A percentile compares a stretch with the other conserved stretches of the same genome.
Evolutionary conservation across 1,139 yeast species (phyloP).

Genomic region (Candida tropicalis): DNA sequence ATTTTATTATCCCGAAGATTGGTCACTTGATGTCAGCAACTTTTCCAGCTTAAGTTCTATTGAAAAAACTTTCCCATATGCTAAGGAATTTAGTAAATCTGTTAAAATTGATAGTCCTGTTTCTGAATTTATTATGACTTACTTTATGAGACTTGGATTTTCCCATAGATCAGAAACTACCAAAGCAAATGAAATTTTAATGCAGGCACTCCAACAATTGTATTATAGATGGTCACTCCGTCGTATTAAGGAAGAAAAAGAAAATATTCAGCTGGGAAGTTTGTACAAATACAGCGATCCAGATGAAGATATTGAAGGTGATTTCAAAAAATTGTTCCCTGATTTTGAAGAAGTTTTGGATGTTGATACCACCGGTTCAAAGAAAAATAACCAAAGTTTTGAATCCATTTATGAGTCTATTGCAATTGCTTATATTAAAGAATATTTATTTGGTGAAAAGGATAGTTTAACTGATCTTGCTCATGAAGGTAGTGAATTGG

Average conservation of each 20-base stretch:
- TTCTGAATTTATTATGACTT: slow-evolving; percentile 49
- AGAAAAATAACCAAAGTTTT: slow-evolving; percentile 24
- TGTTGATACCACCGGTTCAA: slow-evolving; percentile 21
- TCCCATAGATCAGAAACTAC: slow-evolving; percentile 22
- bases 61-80: slow-evolving; percentile 30
- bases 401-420: slow-evolving; percentile 33
- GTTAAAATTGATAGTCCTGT: slow-evolving; percentile 45
- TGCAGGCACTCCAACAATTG: slow-evolving; percentile 53
- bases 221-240: slow-evolving; percentile 84
- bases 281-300: slow-evolving; percentile 66
- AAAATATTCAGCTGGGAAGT: slow-evolving; percentile 59
- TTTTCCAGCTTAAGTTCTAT: slow-evolving; percentile 23
- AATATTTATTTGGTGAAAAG: slow-evolving; percentile 24
- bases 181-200: slow-evolving; percentile 9
- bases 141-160: slow-evolving; percentile 32
- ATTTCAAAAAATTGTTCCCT: slow-evolving; percentile 78
- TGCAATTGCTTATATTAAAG: slow-evolving; percentile 31
- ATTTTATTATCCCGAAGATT: slow-evolving; percentile 25
- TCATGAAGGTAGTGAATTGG: slow-evolving; percentile 44
- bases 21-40: slow-evolving; percentile 49
- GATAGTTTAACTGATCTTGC: slow-evolving; percentile 32
- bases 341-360: slow-evolving; percentile 74
- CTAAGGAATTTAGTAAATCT: slow-evolving; percentile 42
- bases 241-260: slow-evolving; percentile 65
- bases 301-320: slow-evolving; percentile 68